These are phyloP conservation scores for Ramaria rubella DNA, from an alignment of 768 basidiomycete species.

Conservation along the genomic window DNA sequence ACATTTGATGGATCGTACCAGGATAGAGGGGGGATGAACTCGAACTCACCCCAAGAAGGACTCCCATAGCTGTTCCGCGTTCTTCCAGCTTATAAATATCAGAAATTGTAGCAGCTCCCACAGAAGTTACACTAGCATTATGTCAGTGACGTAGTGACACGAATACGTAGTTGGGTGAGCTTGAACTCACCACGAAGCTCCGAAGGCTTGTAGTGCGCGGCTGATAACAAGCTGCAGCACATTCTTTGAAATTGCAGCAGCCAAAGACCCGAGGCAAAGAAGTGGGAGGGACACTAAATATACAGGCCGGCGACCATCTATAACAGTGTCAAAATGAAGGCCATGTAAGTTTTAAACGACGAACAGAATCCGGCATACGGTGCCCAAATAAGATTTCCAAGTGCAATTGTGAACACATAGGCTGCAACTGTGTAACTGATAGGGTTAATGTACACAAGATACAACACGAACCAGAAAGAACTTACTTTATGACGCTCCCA, in stretches of 20 bases:
- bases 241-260: constrained; percentile 42
- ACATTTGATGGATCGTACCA: not conserved
- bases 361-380: constrained; percentile 45
- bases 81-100: constrained; percentile 21
- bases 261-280: constrained; percentile 51
- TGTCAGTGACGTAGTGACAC: no score
- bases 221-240: constrained; percentile 48
- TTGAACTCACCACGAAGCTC: constrained; percentile 46
- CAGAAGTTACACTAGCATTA: constrained; percentile 44
- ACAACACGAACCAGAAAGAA: no score
- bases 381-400: constrained; percentile 46
- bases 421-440: constrained; percentile 38
- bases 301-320: constrained; percentile 59
- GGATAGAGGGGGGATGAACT: not conserved
- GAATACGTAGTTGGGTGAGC: no score
- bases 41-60: constrained; percentile 35
- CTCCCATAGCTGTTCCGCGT: constrained; percentile 41
- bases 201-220: constrained; percentile 61
- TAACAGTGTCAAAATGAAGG: not conserved
- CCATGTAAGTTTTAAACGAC: constrained; percentile 14
- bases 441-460: no score
- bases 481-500: constrained; percentile 50
- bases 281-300: constrained; percentile 57
- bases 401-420: constrained; percentile 38
- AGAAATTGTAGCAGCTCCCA: constrained; percentile 46